Evolutionary conservation across 2,329 filamentous ascomycete species (phyloP), one percentile per base, ranked within the genome.

Genomic region (Thielaviopsis musarum): DNA sequence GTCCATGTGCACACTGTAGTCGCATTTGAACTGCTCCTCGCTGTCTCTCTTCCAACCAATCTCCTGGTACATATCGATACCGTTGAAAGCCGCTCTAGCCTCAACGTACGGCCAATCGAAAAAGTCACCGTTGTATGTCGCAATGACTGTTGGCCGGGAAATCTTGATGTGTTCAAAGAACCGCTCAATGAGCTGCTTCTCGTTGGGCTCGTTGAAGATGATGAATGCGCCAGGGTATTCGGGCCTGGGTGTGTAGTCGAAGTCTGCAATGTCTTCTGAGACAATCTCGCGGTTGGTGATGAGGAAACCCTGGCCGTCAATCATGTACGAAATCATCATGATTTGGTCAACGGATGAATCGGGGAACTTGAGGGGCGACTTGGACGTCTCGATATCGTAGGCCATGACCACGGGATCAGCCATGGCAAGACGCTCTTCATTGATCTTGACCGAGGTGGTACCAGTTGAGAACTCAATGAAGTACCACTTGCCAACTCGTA

Each of bases 291-390:
- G 83, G 69, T 98, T 98, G 5, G 93, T 98, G 71, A 98, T 97
- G 41, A 98, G 77, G 66, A 97, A 98, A 4, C 93, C 93, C 72
- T 95, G 91, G 0, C 93, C 94, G 66, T 98, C 93, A 66, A 98
- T 97, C 94, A 98, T 98, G 75, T 98, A 98, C 34, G 94, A 98
- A 70, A 98, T 91, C 93, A 98, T 98, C 91, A 98, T 98, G 68
- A 98, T 86, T 70, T 95, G 91, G 72, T 98, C 93, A 63, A 95
- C 85, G 3, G 90, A 81, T 1, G 93, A 85, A 69, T 98, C 94
- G 26, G 93, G 94, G 66, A 98, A 98, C 70, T 98, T 98, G 59
- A 98, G 76, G 1, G 94, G 93, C 17, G 93, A 76, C 69, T 98
- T 98, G 5, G 88, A 91, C 2, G 93, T 98, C 72, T 98, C 93